phyloP scores from a whole-genome alignment of 208 protist genomes.

The Tritrichomonas musculus region DNA sequence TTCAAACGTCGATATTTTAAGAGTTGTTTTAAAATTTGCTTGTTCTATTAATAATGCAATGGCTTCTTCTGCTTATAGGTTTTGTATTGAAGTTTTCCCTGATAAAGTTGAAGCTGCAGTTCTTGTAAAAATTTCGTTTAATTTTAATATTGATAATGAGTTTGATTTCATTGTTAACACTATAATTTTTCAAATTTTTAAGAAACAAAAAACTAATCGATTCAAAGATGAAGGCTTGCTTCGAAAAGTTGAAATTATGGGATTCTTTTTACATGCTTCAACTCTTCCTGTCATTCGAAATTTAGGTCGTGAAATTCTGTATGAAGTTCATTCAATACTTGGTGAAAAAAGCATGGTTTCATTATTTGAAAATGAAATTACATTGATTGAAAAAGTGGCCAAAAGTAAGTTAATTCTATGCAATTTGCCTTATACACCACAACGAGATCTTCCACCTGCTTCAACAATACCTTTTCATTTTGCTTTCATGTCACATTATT shows the following conservation, averaged over 20 bases:
- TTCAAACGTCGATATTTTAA: too few relatives aligned
- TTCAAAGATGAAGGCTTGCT: not conserved
- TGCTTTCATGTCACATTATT: not conserved
- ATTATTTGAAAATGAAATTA: not conserved
- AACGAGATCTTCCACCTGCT: not conserved
- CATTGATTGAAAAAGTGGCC: not conserved
- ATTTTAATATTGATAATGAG: too few relatives aligned
- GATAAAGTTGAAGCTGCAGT: too few relatives aligned
- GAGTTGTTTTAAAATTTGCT: too few relatives aligned
- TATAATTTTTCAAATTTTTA: too few relatives aligned
- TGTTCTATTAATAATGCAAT: too few relatives aligned
- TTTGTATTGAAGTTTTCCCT: too few relatives aligned
- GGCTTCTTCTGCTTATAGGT: too few relatives aligned
- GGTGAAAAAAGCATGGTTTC: not conserved
- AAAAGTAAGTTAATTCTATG: not conserved
- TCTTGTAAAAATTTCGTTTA: too few relatives aligned
- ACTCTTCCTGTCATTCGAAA: not conserved
- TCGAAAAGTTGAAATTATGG: not conserved
- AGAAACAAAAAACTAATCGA: too few relatives aligned
- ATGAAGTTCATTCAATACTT: not conserved
- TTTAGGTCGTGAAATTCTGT: not conserved
- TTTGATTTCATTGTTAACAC: too few relatives aligned
- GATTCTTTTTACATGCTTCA: not conserved
- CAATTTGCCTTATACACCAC: not conserved
- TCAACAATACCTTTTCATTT: not conserved